Evolutionary conservation across 2,329 filamentous ascomycete genomes (phyloP).

Genomic region (Diaporthe longicolla): DNA sequence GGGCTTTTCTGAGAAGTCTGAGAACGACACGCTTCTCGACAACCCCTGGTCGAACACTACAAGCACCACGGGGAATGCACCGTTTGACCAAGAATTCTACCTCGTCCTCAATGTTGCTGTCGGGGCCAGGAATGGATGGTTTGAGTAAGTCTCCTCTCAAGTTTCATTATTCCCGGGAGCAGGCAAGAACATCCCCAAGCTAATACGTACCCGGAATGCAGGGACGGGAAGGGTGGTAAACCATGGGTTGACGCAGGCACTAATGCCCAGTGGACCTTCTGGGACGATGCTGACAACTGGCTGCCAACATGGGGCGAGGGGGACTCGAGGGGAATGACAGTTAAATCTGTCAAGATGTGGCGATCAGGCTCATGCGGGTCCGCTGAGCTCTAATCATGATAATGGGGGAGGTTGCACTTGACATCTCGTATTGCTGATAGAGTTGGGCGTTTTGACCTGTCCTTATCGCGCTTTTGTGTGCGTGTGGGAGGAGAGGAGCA

Average conservation of each 20-base stretch:
- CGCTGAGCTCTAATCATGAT: conserved; percentile 34
- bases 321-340: conserved; percentile 59
- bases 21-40: conserved; percentile 57
- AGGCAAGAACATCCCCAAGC: conserved; percentile 36
- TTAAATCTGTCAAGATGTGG: conserved; percentile 64
- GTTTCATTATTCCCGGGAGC: neutral
- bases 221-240: conserved; percentile 59
- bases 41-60: conserved; percentile 61
- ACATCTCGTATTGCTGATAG: conserved; percentile 27
- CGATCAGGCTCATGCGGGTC: conserved; percentile 52
- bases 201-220: conserved; percentile 39
- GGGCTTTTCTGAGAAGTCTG: conserved; percentile 55
- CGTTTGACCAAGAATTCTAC: conserved; percentile 67
- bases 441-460: conserved; percentile 30
- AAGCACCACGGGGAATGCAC: conserved; percentile 58
- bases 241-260: conserved; percentile 61
- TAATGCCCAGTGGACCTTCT: conserved; percentile 59
- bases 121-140: conserved; percentile 64
- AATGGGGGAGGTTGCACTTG: neutral
- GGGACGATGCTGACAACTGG: conserved; percentile 57
- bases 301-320: conserved; percentile 62
- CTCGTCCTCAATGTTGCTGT: conserved; percentile 67
- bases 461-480: conserved; percentile 6
- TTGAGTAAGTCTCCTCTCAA: conserved; percentile 51
- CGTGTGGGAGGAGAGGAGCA: neutral